Evolutionary conservation across 1,139 yeast species (phyloP).

Genomic region (Keqinozyma sinolaborantium): DNA sequence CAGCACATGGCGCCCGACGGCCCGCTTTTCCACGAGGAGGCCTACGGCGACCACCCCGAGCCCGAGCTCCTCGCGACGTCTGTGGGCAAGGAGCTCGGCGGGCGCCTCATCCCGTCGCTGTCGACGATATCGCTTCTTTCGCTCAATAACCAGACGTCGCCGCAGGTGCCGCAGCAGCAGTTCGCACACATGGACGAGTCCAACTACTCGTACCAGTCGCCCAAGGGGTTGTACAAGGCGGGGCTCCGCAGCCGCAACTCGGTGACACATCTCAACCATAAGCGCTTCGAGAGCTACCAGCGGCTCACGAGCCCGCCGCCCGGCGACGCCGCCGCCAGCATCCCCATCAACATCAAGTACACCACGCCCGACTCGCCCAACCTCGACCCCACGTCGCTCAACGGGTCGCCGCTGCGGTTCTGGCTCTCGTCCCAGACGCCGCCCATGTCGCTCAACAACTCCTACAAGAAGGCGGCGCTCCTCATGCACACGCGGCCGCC

Average conservation of each 20-base stretch:
- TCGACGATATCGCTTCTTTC: constrained; percentile 53
- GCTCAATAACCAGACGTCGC: constrained; percentile 22
- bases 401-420: constrained; percentile 55
- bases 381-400: constrained; percentile 49
- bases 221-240: not conserved
- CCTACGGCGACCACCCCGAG: constrained; percentile 39
- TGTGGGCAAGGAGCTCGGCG: constrained; percentile 49
- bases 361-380: constrained; percentile 49
- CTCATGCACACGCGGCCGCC: constrained; percentile 1
- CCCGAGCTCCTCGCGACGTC: constrained; percentile 54
- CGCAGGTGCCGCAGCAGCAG: constrained; percentile 6
- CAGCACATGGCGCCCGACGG: not conserved
- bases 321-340: constrained; percentile 17
- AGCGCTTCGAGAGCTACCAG: constrained; percentile 31
- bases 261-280: constrained; percentile 26
- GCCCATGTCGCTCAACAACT: constrained; percentile 31
- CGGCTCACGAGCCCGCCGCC: constrained; percentile 27
- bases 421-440: constrained; percentile 54
- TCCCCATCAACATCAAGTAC: constrained; percentile 21
- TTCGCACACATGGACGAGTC: constrained; percentile 3
- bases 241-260: constrained; percentile 22
- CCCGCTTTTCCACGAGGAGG: not conserved
- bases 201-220: constrained; percentile 3
- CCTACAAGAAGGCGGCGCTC: constrained; percentile 16
- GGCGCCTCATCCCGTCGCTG: constrained; percentile 50